A percentile compares a stretch with the other conserved stretches of the same genome.
Conservation (phyloP, 148 eudicot genomes). For the Rhododendron griersonianum region DNA sequence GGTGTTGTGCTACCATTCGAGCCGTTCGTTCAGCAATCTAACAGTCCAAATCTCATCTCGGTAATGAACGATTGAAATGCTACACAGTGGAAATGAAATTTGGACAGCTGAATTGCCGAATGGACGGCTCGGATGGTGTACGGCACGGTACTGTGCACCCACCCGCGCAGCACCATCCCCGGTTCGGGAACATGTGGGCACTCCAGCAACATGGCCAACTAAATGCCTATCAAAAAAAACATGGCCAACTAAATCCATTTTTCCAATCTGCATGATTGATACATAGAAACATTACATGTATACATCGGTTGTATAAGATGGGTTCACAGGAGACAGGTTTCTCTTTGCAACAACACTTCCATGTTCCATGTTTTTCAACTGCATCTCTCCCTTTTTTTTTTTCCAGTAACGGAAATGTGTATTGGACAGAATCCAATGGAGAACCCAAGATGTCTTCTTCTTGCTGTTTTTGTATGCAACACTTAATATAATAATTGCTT, state of each 20-base stretch:
- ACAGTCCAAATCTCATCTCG: too few species aligned
- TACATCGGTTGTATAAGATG: constrained; percentile 6
- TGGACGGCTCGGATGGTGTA: too few species aligned
- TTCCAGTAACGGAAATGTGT: background rate
- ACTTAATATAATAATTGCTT: too few species aligned
- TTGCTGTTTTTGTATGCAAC: background rate
- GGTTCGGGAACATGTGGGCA: constrained; percentile 35
- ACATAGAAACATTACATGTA: background rate
- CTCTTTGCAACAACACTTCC: constrained; percentile 5
- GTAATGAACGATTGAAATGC: too few species aligned
- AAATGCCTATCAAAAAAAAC: too few species aligned
- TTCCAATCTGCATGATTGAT: background rate
- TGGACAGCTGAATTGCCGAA: too few species aligned
- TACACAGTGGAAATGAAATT: too few species aligned
- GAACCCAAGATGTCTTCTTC: background rate
- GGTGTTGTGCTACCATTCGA: too few species aligned
- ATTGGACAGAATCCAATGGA: background rate
- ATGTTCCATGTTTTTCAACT: background rate
- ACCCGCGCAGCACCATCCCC: too few species aligned
- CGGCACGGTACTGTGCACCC: too few species aligned
- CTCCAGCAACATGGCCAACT: constrained; percentile 14
- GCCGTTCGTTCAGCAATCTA: too few species aligned
- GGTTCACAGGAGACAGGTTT: constrained; percentile 15
- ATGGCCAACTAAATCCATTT: background rate
- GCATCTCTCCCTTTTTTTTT: background rate